Evolutionary conservation across 176 grass and related monocot genomes (phyloP).

Genomic region (Carex myosuroides): DNA sequence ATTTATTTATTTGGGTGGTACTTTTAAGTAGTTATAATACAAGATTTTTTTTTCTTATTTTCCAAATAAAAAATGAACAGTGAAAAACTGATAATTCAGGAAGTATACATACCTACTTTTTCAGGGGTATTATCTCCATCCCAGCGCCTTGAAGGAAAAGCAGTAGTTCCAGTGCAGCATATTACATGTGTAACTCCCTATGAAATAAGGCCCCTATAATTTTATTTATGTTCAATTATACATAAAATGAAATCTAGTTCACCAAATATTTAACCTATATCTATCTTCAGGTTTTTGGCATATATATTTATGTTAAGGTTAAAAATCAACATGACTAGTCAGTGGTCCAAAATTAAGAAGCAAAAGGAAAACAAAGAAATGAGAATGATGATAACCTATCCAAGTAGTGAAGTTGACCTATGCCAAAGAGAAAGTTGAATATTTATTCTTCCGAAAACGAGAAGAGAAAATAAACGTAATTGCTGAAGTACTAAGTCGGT

Average conservation of each 20-base stretch:
- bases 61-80: neutral
- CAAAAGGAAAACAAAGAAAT: neutral
- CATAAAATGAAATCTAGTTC: conserved; percentile 21
- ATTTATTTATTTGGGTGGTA: neutral
- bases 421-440: neutral
- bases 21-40: neutral
- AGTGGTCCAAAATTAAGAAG: neutral
- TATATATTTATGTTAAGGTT: neutral
- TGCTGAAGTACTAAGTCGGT: neutral
- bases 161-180: conserved; percentile 91
- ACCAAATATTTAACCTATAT: neutral
- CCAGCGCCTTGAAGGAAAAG: conserved; percentile 98
- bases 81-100: neutral
- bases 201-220: conserved; percentile 76
- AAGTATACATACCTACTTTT: conserved; percentile 55
- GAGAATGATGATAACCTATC: neutral
- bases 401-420: neutral
- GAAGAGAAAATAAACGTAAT: neutral
- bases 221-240: conserved; percentile 50
- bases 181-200: conserved; percentile 97
- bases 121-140: conserved; percentile 94
- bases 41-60: neutral
- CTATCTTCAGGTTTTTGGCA: neutral
- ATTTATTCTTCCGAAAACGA: neutral
- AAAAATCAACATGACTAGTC: neutral